Conservation (phyloP, 257 asterid species). For the Solanum sejunctum region DNA sequence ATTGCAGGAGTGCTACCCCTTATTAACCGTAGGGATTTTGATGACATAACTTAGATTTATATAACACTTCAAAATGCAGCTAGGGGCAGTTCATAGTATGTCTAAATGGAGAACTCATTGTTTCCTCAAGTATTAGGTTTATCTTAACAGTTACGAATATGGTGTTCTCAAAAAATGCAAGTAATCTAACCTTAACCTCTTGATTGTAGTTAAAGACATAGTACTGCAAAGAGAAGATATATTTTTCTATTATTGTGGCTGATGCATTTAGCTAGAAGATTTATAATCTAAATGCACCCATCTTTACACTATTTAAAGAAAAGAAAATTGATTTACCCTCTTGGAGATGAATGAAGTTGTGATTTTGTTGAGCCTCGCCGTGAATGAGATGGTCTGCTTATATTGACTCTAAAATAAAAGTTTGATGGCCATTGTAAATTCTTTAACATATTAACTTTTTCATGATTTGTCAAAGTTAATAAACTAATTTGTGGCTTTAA, state of each 20-base stretch:
- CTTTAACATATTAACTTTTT: neutral
- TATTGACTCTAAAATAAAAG: constrained; percentile 31
- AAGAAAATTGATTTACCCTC: neutral
- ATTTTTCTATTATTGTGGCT: neutral
- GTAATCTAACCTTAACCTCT: neutral
- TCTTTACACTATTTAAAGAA: neutral
- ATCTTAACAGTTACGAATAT: neutral
- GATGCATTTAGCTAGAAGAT: neutral
- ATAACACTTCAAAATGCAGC: neutral
- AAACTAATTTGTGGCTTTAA: too few relatives aligned
- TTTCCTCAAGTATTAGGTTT: neutral
- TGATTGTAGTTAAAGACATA: neutral
- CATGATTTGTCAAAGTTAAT: too few relatives aligned
- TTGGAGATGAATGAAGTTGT: neutral
- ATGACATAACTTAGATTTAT: neutral
- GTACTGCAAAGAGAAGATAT: neutral
- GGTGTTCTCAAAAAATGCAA: neutral
- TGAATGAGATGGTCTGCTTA: too few relatives aligned
- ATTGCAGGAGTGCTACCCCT: neutral
- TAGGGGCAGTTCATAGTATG: neutral
- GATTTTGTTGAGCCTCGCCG: neutral
- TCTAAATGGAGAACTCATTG: neutral
- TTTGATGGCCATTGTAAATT: constrained; percentile 42
- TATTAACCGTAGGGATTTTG: neutral
- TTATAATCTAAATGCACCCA: neutral